Evolutionary conservation across 164 flowering plant genomes (phyloP), one percentile per base, ranked within the genome.

Genomic region (Magnolia changhungtana): DNA sequence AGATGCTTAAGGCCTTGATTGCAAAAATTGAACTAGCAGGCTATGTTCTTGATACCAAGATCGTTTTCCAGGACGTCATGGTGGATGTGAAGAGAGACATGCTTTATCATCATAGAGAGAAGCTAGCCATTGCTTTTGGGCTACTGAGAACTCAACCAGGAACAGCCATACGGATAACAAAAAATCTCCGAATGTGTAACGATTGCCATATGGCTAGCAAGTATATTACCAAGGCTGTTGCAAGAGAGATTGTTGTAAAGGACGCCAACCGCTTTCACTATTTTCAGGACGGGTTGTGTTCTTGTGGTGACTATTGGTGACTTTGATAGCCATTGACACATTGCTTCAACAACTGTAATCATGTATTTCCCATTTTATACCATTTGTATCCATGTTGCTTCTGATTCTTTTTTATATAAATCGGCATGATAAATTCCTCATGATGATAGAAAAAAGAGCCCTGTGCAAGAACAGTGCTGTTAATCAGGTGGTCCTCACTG

Each of bases 281-380:
- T 77, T 83, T 85, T 67, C 58, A 45, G 70, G 79, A 75, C 71
- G 85, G 83, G 27, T 21, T 21, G 6, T 83, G 82, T 76, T 83
- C 85, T 24, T 85, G 85, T 63, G 67, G 51, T 14, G 87, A 85
- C 50, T 79, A 81, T 64, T 83, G 87, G 85, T 81, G 76, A 82
- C n/a, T 31, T 50, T 5, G 20, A 52, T 20, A 69, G 21, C n/a
- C 21, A 69, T 16, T 37, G 72, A 49, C 16, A 45, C 21, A 45
- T 45, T 45, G 8, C 27, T 63, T 14, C 8, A 7, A 20, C 23
- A 8, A 63, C 19, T 63, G 8, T 6, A 67, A 31, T 29, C 49
- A 9, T 27, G 49, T 27, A 67, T 29, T 31, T 63, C 37, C 23
- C 70, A 29, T 67, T 67, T 67, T 31, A 10, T 18, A 31, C 45